Base-by-base conservation (phyloP, 805 yeast species). In the Citeromyces nyonsensis region DNA sequence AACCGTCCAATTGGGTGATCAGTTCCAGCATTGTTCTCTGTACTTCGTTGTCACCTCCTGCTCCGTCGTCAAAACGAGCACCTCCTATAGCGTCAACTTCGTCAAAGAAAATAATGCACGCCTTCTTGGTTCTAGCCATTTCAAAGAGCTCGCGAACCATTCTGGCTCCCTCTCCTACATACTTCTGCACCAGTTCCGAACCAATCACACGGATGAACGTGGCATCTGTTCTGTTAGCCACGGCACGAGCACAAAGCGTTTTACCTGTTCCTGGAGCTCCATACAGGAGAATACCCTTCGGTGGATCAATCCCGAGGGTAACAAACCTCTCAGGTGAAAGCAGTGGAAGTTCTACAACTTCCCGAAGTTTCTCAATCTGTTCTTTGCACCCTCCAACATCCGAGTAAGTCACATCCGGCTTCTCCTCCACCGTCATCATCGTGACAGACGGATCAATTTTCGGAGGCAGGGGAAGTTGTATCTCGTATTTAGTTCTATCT, bases 231-330 rank as follows among this genome's bases (percentile, higher is more conserved):
- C 98, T 78, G 56, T 91, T 91, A 30, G 99, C 99, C 14, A 91
- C 98, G 1, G 99, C 99, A 48, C 99, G 72, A 0, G 99, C 99
- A 63, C 97, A 91, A 35, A 91, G 61, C 1, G 99, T 91, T 53
- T 91, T 91, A 56, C 99, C 98, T 1, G 98, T 91, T 44, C 98
- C 98, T 31, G 98, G 98, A 6, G 98, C 98, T 0, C 98, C 98
- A 52, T 91, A 91, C 31, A 91, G 63, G 43, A 91, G 61, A 41
- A 91, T 86, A 51, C 99, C 99, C 61, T 91, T 91, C 35, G 99
- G 99, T 26, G 99, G 99, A 54, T 91, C 98, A 49, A 91, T 91
- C 34, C 99, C 99, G 39, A 91, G 67, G 44, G 82, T 85, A 36
- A 86, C 97, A 54, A 91, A 91, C 51, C 98, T 71, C 59, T 91